phyloP scores from a whole-genome alignment of 2,329 filamentous ascomycete species.

The Pseudogymnoascus sp. region DNA sequence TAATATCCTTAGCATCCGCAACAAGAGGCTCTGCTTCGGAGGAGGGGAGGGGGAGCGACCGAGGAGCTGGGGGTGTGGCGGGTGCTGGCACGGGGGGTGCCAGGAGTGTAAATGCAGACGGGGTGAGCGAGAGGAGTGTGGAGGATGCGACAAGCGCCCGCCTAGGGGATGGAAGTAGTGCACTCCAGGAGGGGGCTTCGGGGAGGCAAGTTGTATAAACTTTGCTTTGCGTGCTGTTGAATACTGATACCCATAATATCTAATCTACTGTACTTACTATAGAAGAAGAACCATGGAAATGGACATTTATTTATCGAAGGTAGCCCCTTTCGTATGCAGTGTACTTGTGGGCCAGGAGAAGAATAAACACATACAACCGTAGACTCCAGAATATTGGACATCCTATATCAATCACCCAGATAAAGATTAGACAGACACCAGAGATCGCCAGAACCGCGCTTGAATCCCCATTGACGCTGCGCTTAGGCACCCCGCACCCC shows the following conservation, averaged over 20 bases:
- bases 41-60: background rate
- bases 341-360: background rate
- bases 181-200: background rate
- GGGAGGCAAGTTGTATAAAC: background rate
- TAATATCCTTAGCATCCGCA: slow-evolving; percentile 43
- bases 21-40: slow-evolving; percentile 35
- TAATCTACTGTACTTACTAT: no score
- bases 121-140: background rate
- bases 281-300: background rate
- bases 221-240: no score
- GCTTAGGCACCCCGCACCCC: background rate
- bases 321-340: background rate
- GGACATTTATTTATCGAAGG: background rate
- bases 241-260: no score
- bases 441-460: background rate
- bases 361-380: background rate
- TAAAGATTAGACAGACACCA: background rate
- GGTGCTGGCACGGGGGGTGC: background rate
- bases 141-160: background rate
- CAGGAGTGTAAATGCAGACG: background rate
- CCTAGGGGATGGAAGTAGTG: background rate
- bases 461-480: background rate
- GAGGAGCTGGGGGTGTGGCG: background rate
- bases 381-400: background rate
- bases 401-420: background rate